Percentiles rank a stretch among this genome's conserved stretches.
Evolutionary conservation across 371 early-diverging fungal genomes (phyloP).

Genomic region (Paraphysoderma sedebokerense): DNA sequence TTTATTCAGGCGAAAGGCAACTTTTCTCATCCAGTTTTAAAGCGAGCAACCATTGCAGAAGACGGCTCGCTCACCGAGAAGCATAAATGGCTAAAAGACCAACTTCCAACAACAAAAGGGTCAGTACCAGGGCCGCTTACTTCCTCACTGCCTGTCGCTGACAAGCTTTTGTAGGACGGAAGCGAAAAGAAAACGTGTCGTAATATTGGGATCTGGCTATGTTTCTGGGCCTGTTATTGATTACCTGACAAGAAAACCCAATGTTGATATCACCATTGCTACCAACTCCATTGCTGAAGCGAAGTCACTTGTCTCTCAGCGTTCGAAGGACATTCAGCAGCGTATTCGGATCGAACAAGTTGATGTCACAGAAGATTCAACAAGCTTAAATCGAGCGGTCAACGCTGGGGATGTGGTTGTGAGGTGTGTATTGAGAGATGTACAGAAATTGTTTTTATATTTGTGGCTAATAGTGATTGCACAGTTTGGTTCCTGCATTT

Average conservation of each 20-base stretch:
- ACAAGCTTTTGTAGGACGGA: not conserved
- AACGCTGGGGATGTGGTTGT: constrained; percentile 72
- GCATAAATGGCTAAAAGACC: constrained; percentile 27
- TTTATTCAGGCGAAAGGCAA: constrained; percentile 43
- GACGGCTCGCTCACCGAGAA: constrained; percentile 37
- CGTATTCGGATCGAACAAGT: constrained; percentile 8
- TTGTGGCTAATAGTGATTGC: not conserved
- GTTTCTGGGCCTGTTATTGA: constrained; percentile 81
- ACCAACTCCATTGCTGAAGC: constrained; percentile 58
- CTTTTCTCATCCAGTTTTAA: constrained; percentile 43
- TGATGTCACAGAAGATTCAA: constrained; percentile 24
- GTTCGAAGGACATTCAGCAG: constrained; percentile 23
- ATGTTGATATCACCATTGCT: constrained; percentile 62
- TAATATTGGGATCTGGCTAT: constrained; percentile 84
- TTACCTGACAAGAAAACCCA: constrained; percentile 43
- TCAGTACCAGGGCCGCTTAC: constrained; percentile 9
- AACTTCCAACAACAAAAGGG: constrained; percentile 12
- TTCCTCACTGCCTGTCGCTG: not conserved
- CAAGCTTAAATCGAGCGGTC: constrained; percentile 37
- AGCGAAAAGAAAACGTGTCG: constrained; percentile 28
- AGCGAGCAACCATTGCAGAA: constrained; percentile 58
- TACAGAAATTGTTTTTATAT: not conserved
- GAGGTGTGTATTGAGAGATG: constrained; percentile 23
- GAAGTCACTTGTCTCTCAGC: constrained; percentile 35
- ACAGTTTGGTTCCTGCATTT: constrained; percentile 84